Evolutionary conservation across 176 grass and related monocot genomes (phyloP), one percentile per base, ranked within the genome.

Genomic region (Dactylis glomerata): DNA sequence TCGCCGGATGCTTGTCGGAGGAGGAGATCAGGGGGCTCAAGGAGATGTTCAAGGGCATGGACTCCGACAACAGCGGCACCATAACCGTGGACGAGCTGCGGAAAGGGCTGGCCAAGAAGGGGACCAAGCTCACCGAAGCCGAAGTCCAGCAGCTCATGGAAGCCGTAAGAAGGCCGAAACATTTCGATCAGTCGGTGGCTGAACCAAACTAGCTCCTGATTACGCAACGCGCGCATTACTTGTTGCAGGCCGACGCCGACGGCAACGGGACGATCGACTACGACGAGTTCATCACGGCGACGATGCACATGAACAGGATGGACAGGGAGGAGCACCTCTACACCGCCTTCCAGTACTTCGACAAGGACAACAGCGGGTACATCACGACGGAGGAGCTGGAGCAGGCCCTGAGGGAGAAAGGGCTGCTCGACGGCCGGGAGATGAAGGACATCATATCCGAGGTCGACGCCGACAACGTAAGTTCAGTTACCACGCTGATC

Each of bases 31-130:
- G 47, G 75, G 93, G 88, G 6, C 89, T 96, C 0, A 96, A 93
- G 88, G 88, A 96, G 86, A 96, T 96, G 93, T 96, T 96, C 87
- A 87, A 83, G 80, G 91, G 87, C 88, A 96, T 96, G 83, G 93
- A 95, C 75, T 79, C 86, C 0, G 93, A 95, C 82, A 95, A 89
- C 84, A 92, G 79, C 81, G 88, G 93, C 80, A 96, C 93, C 3
- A 96, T 96, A 6, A 96, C 93, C 61, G 79, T 96, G 1, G 93
- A 93, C 79, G 91, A 96, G 77, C 66, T 96, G 59, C 79, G 90
- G 72, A 52, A 88, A 46, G 93, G 93, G 33, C 75, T 96, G 75
- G 87, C 91, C 46, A 93, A 96, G 81, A 90, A 96, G 85, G 93
- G 93, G 3, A 96, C 93, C 11, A 96, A 91, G 57, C 93, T 96